Base-by-base conservation (phyloP, 768 basidiomycete species). In the Rhodotorula toruloides region DNA sequence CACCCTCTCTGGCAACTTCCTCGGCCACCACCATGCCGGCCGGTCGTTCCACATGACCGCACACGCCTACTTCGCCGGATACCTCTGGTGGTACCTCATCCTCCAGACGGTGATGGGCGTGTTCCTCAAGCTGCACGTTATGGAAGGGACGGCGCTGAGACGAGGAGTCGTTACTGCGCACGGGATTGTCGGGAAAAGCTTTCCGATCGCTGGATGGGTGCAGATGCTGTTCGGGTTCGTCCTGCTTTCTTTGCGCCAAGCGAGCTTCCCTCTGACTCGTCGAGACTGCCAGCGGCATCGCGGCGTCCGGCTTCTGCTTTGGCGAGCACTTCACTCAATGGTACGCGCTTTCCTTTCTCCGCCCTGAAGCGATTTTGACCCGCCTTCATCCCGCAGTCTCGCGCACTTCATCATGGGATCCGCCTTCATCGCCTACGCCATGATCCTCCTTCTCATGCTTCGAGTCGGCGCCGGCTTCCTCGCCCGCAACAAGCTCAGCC, bases 41-140 rank as follows among this genome's bases (percentile, higher is more conserved):
- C 82, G 92, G 32, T 77, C 82, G 63, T 97, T 94, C 74, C 83
- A 84, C 3, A 79, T 81, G 36, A 87, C 88, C 9, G 84, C 84
- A 0, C 92, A 96, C 75, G 88, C 86, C 9, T 77, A 78, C 19
- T 85, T 87, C 71, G 87, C 86, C 83, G 82, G 43, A 79, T 91
- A 61, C 53, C 72, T 61, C 39, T 74, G 40, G 60, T 71, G 39
- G 77, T 77, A 71, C 22, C 84, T 92, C 44, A 71, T 82, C 21
- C 70, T 80, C 3, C 92, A 96, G 78, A 79, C 88, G 17, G 72
- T 76, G 31, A 79, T 91, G 54, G 93, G 93, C 8, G 83, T 90
- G 49, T 97, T 94, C 78, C 86, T 97, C 72, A 96, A 94, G 78
- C 79, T 93, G 12, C 93, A 96, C 76, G 86, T 96, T 34, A 82